Conservation (phyloP, 108 stramenopile species). For the Stephanodiscus triporus region DNA sequence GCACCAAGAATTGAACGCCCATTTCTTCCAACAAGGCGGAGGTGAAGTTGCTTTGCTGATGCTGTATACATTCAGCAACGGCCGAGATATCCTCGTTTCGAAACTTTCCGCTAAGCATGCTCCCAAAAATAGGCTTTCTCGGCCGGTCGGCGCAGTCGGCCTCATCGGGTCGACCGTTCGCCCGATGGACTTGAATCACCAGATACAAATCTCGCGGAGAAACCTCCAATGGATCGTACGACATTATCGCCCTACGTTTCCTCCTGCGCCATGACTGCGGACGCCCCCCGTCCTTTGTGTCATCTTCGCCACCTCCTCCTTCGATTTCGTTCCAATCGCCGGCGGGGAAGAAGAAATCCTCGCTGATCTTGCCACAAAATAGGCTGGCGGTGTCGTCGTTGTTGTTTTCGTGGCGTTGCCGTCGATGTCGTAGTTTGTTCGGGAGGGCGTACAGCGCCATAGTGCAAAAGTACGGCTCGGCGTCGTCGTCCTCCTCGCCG, state of each 20-base stretch:
- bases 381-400: too few relatives aligned
- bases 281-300: constrained; percentile 11
- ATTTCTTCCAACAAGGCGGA: constrained; percentile 7
- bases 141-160: too few relatives aligned
- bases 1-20: constrained; percentile 68
- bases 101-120: neutral
- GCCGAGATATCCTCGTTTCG: too few relatives aligned
- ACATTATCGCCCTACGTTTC: constrained; percentile 80
- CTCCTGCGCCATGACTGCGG: constrained; percentile 57
- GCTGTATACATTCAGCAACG: too few relatives aligned
- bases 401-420: neutral
- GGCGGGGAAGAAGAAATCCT: constrained; percentile 86
- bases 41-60: too few relatives aligned
- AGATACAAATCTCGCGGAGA: constrained; percentile 48
- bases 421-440: neutral
- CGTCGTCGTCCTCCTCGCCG: constrained; percentile 35
- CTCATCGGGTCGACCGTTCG: constrained; percentile 1
- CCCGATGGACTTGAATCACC: constrained; percentile 46
- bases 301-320: constrained; percentile 17
- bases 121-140: constrained; percentile 13
- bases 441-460: constrained; percentile 65
- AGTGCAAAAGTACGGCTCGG: constrained; percentile 77
- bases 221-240: constrained; percentile 59
- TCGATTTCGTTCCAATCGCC: constrained; percentile 71
- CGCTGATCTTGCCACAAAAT: constrained; percentile 72